These are phyloP conservation scores for Astragalus membranaceus DNA, from an alignment of 306 rosid genomes.

Conservation along the genomic window DNA sequence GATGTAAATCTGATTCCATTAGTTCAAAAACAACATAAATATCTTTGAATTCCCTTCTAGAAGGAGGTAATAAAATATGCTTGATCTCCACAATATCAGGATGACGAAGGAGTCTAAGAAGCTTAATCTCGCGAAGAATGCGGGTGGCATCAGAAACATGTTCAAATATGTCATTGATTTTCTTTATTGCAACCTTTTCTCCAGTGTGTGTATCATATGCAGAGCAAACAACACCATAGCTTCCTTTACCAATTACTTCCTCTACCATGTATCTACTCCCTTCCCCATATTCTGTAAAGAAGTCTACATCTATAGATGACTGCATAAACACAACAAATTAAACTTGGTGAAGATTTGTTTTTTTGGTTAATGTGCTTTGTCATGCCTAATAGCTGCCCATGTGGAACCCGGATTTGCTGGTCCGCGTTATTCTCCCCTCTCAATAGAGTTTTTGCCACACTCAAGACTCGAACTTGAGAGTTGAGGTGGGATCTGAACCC, in stretches of 20 bases:
- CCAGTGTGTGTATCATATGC: conserved; percentile 89
- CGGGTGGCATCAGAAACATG: conserved; percentile 99
- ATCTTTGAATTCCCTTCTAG: conserved; percentile 98
- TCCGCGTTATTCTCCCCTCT: too few relatives aligned
- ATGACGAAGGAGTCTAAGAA: conserved; percentile 86
- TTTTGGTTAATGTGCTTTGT: too few relatives aligned
- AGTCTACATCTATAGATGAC: conserved; percentile 85
- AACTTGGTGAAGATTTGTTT: conserved; percentile 3
- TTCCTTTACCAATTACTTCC: conserved; percentile 99
- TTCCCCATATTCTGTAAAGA: conserved; percentile 98
- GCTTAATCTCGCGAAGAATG: conserved; percentile 97
- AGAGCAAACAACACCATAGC: conserved; percentile 98
- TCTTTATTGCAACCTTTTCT: conserved; percentile 95
- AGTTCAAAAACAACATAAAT: conserved; percentile 97
- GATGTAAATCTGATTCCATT: conserved; percentile 99
- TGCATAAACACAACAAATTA: conserved; percentile 36
- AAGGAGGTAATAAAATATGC: conserved; percentile 95
- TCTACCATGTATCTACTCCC: conserved; percentile 95
- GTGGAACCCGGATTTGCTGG: too few relatives aligned
- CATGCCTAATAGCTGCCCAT: too few relatives aligned
- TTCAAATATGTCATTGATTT: conserved; percentile 94
- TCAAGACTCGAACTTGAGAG: too few relatives aligned
- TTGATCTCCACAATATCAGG: conserved; percentile 98
- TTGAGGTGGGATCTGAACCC: too few relatives aligned
- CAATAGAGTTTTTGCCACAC: too few relatives aligned